Evolutionary conservation across 768 basidiomycete genomes (phyloP).

Genomic region (Harrya chromipes): DNA sequence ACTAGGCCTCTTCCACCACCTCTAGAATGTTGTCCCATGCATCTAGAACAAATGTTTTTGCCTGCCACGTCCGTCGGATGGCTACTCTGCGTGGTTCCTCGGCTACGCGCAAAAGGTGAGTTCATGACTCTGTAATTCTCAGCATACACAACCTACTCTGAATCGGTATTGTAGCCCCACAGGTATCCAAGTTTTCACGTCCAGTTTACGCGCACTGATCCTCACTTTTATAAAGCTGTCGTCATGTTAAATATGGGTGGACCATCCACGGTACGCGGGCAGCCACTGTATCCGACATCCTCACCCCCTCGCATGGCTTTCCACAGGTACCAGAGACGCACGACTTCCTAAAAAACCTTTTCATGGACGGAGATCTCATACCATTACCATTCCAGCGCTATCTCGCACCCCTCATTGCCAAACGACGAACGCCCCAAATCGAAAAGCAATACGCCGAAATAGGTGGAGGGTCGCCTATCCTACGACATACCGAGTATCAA

Average conservation of each 20-base stretch:
- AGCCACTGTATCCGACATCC: background rate
- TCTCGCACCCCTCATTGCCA: conserved; percentile 86
- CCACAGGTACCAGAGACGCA: conserved; percentile 85
- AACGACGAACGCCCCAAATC: conserved; percentile 85
- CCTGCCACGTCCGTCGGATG: conserved; percentile 37
- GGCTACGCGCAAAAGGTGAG: conserved; percentile 43
- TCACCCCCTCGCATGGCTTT: conserved; percentile 5
- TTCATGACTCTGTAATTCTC: background rate
- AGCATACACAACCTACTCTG: conserved; percentile 7
- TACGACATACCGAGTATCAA: conserved; percentile 83
- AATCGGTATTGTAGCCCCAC: conserved; percentile 48
- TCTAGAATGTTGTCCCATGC: conserved; percentile 29
- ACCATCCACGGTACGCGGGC: conserved; percentile 72
- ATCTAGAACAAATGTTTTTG: conserved; percentile 14
- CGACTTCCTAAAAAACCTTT: conserved; percentile 89
- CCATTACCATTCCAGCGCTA: conserved; percentile 89
- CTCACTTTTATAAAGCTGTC: conserved; percentile 51
- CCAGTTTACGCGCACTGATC: background rate
- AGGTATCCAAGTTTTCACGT: conserved; percentile 38
- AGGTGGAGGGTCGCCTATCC: conserved; percentile 95
- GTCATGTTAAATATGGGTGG: conserved; percentile 99
- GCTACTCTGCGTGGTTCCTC: conserved; percentile 43
- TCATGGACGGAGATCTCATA: conserved; percentile 90
- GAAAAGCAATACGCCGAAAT: conserved; percentile 94
- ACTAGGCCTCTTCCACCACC: too few relatives aligned